Conservation (phyloP, 495 filamentous ascomycete species). For the Corynascus novoguineensis region DNA sequence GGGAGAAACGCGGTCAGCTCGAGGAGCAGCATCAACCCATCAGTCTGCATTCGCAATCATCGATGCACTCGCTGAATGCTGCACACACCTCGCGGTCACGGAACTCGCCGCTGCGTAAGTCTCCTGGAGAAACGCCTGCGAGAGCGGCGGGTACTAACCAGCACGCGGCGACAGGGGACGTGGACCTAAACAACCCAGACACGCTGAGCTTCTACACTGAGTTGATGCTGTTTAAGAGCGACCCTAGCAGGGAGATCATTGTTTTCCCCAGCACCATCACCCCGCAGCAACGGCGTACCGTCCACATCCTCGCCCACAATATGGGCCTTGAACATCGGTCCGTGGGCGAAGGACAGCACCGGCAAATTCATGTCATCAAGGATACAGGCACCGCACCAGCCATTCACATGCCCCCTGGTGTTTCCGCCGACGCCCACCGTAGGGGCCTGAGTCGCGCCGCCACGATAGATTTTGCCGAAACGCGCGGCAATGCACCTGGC, state of each 20-base stretch:
- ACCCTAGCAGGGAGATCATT: conserved; percentile 66
- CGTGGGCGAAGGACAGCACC: conserved; percentile 74
- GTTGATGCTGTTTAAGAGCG: conserved; percentile 81
- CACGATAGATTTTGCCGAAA: conserved; percentile 96
- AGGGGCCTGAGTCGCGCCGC: conserved; percentile 86
- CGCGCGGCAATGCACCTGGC: conserved; percentile 61
- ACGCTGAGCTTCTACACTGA: conserved; percentile 85
- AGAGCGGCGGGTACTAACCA: conserved; percentile 30
- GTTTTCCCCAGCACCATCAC: conserved; percentile 76
- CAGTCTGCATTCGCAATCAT: conserved; percentile 73
- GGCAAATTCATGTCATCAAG: conserved; percentile 85
- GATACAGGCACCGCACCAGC: conserved; percentile 37
- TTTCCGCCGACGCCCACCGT: conserved; percentile 65
- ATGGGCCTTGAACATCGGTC: conserved; percentile 88
- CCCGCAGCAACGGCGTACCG: conserved; percentile 75
- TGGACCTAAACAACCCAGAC: conserved; percentile 87
- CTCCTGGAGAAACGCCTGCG: conserved; percentile 8
- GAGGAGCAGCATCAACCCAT: conserved; percentile 84
- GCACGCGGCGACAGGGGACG: conserved; percentile 44
- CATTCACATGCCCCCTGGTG: conserved; percentile 55
- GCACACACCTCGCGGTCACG: conserved; percentile 29
- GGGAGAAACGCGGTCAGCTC: conserved; percentile 90
- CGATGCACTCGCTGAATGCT: conserved; percentile 73
- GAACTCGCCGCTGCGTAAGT: conserved; percentile 39
- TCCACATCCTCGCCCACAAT: conserved; percentile 92